Percentiles rank a stretch among this genome's conserved stretches.
phyloP scores from a whole-genome alignment of 179 eudicot genomes.

The Vitellaria paradoxa region DNA sequence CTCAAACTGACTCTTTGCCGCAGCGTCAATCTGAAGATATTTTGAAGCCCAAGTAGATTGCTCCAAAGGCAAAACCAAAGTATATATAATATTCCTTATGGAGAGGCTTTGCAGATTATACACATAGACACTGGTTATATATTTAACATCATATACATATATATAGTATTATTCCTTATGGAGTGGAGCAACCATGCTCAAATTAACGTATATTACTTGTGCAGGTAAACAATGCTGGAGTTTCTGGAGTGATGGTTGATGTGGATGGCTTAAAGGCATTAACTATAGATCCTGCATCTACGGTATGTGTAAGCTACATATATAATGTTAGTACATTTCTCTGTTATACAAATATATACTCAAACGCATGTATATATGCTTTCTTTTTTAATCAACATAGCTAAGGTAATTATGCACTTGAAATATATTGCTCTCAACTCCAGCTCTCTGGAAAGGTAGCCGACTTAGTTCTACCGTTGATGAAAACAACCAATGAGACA shows the following conservation, averaged over 20 bases:
- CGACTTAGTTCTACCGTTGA: constrained; percentile 32
- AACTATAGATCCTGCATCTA: constrained; percentile 36
- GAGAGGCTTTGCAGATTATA: too few species aligned
- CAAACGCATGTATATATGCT: too few species aligned
- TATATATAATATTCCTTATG: neutral
- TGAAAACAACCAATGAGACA: constrained; percentile 30
- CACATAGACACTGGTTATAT: too few species aligned
- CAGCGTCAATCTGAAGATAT: neutral
- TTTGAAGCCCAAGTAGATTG: neutral
- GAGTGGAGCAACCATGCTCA: neutral
- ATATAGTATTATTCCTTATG: too few species aligned
- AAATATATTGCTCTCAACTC: too few species aligned
- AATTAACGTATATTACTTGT: neutral
- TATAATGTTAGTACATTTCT: too few species aligned
- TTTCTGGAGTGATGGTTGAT: constrained; percentile 46
- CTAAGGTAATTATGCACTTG: too few species aligned
- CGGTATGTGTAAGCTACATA: constrained; percentile 26
- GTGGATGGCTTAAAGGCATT: constrained; percentile 37
- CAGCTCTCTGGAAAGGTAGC: constrained; percentile 47
- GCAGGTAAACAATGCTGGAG: constrained; percentile 56
- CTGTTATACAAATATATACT: too few species aligned
- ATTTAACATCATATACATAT: too few species aligned
- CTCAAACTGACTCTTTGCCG: too few species aligned
- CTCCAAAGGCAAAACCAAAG: neutral
- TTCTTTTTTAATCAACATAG: too few species aligned